Evolutionary conservation across 2,329 filamentous ascomycete species (phyloP), one percentile per base, ranked within the genome.

Genomic region (Colletotrichum lini): DNA sequence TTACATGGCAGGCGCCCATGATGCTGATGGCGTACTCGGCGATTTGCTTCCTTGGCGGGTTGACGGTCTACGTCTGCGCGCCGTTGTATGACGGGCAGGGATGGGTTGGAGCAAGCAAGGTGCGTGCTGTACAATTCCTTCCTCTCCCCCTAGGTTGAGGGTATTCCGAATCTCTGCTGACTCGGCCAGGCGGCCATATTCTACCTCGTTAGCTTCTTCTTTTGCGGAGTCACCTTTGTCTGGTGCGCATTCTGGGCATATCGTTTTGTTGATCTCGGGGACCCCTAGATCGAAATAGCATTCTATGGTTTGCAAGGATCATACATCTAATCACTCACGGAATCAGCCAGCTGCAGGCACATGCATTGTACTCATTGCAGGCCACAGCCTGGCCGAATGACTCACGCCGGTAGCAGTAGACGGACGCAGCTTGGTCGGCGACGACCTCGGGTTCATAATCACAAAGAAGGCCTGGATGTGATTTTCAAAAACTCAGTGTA

Each of bases 171-270:
- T 38, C 2, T 21, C 18, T 13, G 40, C 65, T 70, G 16, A 70
- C 26, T 10, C 4, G 3, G 3, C 15, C 23, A 74, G 74, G 72
- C 74, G 1, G 75, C 72, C 9, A 73, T 75, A 23, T 74, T 75
- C 47, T 77, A 76, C 47, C 73, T 74, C 23, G 57, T 35, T 47
- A 70, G 75, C 59, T 74, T 76, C 30, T 59, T 71, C 26, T 68
- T 72, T 38, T 65, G 67, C 30, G 73, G 73, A 2, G 56, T 62
- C 12, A 73, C 73, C 0, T 75, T 77, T 40, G 54, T 75, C 21
- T 78, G 77, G 75, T 77, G 77, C n/a, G 77, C 77, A 4, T 78
- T 75, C 30, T 77, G 77, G 77, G 75, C 75, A 6, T 77, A 78
- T 59, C 73, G 53, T 16, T 77, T 76, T 68, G 77, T 77, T 13